Conservation (phyloP, 2,329 filamentous ascomycete genomes). For the Talaromyces sp. region DNA sequence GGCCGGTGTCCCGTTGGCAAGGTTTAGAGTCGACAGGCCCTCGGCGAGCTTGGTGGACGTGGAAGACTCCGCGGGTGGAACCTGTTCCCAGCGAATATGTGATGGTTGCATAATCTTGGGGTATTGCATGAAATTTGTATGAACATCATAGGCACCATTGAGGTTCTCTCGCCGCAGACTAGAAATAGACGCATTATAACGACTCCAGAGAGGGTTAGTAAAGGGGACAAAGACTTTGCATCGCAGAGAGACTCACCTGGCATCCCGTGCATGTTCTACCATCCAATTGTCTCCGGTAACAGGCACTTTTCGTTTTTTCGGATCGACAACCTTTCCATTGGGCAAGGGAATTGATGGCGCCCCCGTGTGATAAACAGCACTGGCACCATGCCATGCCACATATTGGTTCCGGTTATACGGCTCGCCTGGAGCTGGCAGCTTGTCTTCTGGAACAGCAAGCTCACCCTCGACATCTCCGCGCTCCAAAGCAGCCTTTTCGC, state of each 20-base stretch:
- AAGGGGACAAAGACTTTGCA: neutral
- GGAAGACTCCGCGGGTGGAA: constrained; percentile 44
- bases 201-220: constrained; percentile 46
- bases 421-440: constrained; percentile 66
- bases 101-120: constrained; percentile 86
- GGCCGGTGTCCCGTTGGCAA: constrained; percentile 27
- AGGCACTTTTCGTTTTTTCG: constrained; percentile 78
- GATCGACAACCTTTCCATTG: constrained; percentile 66
- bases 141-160: constrained; percentile 80
- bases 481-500: constrained; percentile 66
- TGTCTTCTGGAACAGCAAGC: constrained; percentile 83
- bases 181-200: constrained; percentile 74
- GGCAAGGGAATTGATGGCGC: constrained; percentile 70
- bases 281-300: constrained; percentile 96
- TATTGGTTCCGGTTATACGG: constrained; percentile 99
- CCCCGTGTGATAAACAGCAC: constrained; percentile 86
- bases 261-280: constrained; percentile 85
- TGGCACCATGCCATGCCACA: constrained; percentile 96
- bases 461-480: constrained; percentile 82
- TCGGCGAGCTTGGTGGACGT: constrained; percentile 24
- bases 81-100: constrained; percentile 73
- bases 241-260: constrained; percentile 58
- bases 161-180: constrained; percentile 64
- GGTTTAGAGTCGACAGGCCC: constrained; percentile 28
- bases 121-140: constrained; percentile 88